A percentile compares a stretch with the other conserved stretches of the same genome.
These are phyloP conservation scores for Zalaria obscura DNA, from an alignment of 2,329 filamentous ascomycete species.

Conservation along the genomic window DNA sequence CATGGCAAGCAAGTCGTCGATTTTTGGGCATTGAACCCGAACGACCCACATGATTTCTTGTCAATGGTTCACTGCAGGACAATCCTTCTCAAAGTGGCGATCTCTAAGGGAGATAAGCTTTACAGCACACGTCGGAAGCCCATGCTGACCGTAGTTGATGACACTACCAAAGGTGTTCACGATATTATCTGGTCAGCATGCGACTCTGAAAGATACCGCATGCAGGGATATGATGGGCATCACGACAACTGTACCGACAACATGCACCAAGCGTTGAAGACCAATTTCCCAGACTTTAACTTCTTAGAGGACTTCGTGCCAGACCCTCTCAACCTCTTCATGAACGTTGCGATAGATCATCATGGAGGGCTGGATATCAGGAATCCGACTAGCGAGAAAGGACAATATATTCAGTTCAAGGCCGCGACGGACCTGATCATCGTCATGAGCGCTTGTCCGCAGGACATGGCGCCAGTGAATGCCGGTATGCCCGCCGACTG, in stretches of 20 bases:
- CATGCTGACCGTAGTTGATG: background rate
- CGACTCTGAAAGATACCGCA: background rate
- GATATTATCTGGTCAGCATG: background rate
- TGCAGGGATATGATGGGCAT: background rate
- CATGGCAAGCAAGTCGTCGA: background rate
- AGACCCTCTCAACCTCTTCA: background rate
- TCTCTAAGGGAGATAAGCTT: background rate
- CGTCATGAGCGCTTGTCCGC: constrained; percentile 16
- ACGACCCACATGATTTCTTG: background rate
- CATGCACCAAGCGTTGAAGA: background rate
- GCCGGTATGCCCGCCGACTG: too few relatives aligned
- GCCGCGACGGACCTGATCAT: background rate
- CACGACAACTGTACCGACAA: background rate
- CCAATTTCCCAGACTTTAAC: background rate
- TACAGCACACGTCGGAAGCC: background rate
- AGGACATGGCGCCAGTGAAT: background rate
- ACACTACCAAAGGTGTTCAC: background rate
- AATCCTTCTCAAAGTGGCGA: background rate
- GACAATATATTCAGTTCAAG: background rate
- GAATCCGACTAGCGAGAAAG: background rate
- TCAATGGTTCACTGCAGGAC: background rate
- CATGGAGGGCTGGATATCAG: background rate
- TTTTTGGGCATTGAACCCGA: background rate
- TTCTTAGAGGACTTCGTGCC: background rate
- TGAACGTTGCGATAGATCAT: background rate